Percentiles rank a stretch among this genome's conserved stretches.
Evolutionary conservation across 2,329 filamentous ascomycete species (phyloP).

Genomic region (Botrytis cinerea): DNA sequence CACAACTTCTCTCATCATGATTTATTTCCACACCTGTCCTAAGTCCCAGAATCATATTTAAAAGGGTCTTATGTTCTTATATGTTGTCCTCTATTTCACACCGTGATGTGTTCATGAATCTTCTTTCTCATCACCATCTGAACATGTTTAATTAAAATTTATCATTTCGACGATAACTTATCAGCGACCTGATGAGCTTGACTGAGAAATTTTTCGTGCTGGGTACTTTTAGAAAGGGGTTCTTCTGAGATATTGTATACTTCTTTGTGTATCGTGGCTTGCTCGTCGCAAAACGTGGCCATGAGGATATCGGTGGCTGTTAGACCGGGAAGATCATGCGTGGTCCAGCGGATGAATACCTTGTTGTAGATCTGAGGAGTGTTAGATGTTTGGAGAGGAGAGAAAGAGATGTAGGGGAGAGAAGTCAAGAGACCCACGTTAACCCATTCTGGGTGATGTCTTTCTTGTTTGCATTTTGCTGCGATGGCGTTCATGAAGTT

Average conservation of each 20-base stretch:
- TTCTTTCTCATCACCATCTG: not conserved
- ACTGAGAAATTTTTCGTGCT: not conserved
- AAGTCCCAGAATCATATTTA: too few relatives aligned
- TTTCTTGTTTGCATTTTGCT: conserved; percentile 65
- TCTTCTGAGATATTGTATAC: not conserved
- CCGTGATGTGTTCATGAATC: not conserved
- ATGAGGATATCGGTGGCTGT: conserved; percentile 63
- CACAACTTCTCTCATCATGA: not conserved
- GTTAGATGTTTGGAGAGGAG: not conserved
- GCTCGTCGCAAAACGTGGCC: conserved; percentile 58
- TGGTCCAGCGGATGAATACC: conserved; percentile 72
- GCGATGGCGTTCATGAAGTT: conserved; percentile 76
- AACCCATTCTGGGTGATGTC: conserved; percentile 76
- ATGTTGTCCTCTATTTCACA: too few relatives aligned
- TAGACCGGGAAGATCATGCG: conserved; percentile 66
- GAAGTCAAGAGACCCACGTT: conserved; percentile 53
- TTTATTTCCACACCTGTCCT: not conserved
- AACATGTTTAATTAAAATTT: not conserved
- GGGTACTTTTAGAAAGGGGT: not conserved
- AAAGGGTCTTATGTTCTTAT: too few relatives aligned
- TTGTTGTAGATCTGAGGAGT: conserved; percentile 65
- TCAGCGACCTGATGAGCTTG: not conserved
- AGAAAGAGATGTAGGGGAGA: not conserved
- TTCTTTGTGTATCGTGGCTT: not conserved
- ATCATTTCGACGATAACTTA: not conserved